Evolutionary conservation across 2,329 filamentous ascomycete species (phyloP).

Genomic region (Aspergillus udagawae): DNA sequence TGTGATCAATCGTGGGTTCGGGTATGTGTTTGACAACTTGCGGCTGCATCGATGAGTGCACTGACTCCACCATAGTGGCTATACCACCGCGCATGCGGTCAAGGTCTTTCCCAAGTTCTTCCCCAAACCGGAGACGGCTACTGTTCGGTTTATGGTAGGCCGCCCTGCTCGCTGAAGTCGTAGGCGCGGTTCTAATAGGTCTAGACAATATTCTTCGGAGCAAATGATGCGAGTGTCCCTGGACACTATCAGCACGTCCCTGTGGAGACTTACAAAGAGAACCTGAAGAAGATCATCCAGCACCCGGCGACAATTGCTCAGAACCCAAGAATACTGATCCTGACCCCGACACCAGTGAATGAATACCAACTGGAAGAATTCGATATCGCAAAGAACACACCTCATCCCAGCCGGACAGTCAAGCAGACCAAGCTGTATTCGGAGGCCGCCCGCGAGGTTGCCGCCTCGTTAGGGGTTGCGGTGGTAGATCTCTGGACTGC

Average conservation of each 20-base stretch:
- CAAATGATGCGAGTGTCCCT: conserved; percentile 79
- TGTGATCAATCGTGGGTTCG: conserved; percentile 82
- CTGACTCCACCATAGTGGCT: conserved; percentile 53
- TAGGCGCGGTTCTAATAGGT: neutral
- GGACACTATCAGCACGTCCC: conserved; percentile 71
- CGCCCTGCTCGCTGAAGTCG: conserved; percentile 3
- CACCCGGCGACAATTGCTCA: conserved; percentile 69
- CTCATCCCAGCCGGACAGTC: conserved; percentile 54
- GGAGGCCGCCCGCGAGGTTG: conserved; percentile 62
- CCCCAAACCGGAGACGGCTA: conserved; percentile 56
- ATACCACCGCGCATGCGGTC: conserved; percentile 73
- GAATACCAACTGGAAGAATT: conserved; percentile 60
- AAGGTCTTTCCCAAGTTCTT: conserved; percentile 67
- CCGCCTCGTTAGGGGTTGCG: conserved; percentile 51
- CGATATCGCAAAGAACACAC: conserved; percentile 47
- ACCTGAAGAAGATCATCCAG: conserved; percentile 66
- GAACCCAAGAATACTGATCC: conserved; percentile 70
- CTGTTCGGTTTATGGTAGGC: conserved; percentile 41
- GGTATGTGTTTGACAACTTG: conserved; percentile 33
- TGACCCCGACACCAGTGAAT: conserved; percentile 74
- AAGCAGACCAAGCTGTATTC: conserved; percentile 61
- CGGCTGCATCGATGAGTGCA: conserved; percentile 3
- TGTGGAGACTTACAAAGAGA: conserved; percentile 68
- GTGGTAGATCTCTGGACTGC: conserved; percentile 77
- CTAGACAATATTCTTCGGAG: conserved; percentile 76